Evolutionary conservation across 2,329 filamentous ascomycete genomes (phyloP).

Genomic region (Monosporascus sp.): DNA sequence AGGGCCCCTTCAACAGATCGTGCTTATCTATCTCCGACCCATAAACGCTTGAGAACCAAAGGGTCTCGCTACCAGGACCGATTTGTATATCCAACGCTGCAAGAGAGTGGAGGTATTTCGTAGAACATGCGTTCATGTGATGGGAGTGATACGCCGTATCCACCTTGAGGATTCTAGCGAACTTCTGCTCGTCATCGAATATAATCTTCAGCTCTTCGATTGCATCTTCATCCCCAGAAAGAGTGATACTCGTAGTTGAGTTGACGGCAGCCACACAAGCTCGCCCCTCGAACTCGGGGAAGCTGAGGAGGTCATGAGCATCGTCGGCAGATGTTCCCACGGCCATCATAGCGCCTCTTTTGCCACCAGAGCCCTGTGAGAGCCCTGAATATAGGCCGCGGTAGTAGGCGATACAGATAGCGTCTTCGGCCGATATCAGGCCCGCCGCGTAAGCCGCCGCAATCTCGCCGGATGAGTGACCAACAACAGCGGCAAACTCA

Average conservation of each 20-base stretch:
- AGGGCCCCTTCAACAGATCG: slow-evolving; percentile 7
- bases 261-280: slow-evolving; percentile 15
- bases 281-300: slow-evolving; percentile 4
- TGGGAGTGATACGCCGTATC: slow-evolving; percentile 16
- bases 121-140: slow-evolving; percentile 11
- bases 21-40: not conserved
- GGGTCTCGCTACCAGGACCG: not conserved
- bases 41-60: slow-evolving; percentile 7
- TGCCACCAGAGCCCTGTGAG: slow-evolving; percentile 1
- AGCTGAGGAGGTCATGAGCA: slow-evolving; percentile 7
- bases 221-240: slow-evolving; percentile 14
- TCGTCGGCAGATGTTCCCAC: slow-evolving; percentile 28
- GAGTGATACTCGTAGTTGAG: slow-evolving; percentile 9
- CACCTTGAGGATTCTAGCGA: slow-evolving; percentile 8
- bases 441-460: slow-evolving; percentile 19
- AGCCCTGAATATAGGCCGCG: slow-evolving; percentile 25
- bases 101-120: slow-evolving; percentile 1
- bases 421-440: slow-evolving; percentile 15
- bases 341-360: slow-evolving; percentile 37
- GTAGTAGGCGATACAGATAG: slow-evolving; percentile 25
- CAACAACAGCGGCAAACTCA: slow-evolving; percentile 17
- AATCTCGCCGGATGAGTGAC: slow-evolving; percentile 26
- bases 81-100: not conserved
- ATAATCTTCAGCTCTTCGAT: slow-evolving; percentile 7
- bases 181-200: slow-evolving; percentile 12